Evolutionary conservation across 2,329 filamentous ascomycete species (phyloP), one percentile per base, ranked within the genome.

Genomic region (Hymenoscyphus occultus): DNA sequence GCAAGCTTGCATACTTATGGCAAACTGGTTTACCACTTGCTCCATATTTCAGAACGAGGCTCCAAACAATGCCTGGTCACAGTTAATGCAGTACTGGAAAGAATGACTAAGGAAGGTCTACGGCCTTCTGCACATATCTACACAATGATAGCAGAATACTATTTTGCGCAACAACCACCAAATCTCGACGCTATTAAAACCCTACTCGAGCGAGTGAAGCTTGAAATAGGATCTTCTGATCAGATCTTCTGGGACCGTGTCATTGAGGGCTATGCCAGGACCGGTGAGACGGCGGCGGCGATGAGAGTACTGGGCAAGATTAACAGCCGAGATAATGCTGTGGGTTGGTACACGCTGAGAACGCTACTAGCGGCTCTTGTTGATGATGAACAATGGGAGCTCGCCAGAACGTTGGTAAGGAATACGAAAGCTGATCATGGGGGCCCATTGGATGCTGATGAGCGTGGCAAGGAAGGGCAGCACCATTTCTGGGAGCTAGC

Each of bases 121-220:
- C 74, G 81, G 59, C 81, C 86, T 1, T 84, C 84, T 3, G 77
- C 85, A 1, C 84, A 92, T 70, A 90, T 92, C 72, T 90, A 90
- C 78, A 93, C 90, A 31, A 90, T 89, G 72, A 83, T 95, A 22
- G 79, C 90, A 57, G 84, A 88, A 57, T 82, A 90, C 73, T 89
- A 88, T 74, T 89, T 93, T 73, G 72, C 80, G 9, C 82, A 81
- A 60, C 67, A 77, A 1, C 85, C 86, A 1, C 86, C 88, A 0
- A 82, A 90, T 69, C 77, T 90, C 39, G 76, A 78, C 1, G 83
- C 84, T 14, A 82, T 91, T n/a, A 82, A 86, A 45, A 74, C 76
- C 0, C 78, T 93, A 3, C 85, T 92, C 69, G 76, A 80, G n/a
- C 74, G 76, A 4, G 80, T 84, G 56, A 73, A 76, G 32, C 68